Evolutionary conservation across 179 eudicot genomes (phyloP), one percentile per base, ranked within the genome.

Genomic region (Drosera spatulata): DNA sequence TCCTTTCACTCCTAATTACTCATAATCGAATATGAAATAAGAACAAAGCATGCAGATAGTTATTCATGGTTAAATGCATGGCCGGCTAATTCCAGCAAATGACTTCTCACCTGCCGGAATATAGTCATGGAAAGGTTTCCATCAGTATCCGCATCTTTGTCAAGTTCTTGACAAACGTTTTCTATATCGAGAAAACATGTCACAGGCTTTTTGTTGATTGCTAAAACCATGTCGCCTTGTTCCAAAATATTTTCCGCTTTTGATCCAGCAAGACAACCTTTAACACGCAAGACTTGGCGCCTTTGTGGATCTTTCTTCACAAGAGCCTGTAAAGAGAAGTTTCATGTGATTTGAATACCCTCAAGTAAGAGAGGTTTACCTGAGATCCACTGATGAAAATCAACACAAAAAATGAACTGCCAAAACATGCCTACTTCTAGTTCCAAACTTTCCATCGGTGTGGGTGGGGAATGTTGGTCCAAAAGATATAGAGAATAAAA

Each of bases 241-340:
- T 91, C 96, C 71, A 91, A 74, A 62, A 79, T 62, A 60, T 82
- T 85, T 57, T 79, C 95, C 65, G 96, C 96, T 65, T 72, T 88
- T 66, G 98, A 91, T 61, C 96, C 95, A 62, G 98, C 96, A 73
- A 91, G 78, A 79, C 98, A 91, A 67, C 96, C 95, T 79, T 91
- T 88, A 60, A 91, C 98, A 66, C 93, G 86, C 56, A 91, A 73
- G 53, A 91, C 98, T 77, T 91, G 98, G 44, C 96, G 87, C 78
- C 96, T 79, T 52, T 80, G 58, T 56, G 98, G 95, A 76, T 91
- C 98, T 72, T 86, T 88, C 74, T 79, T 88, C 55, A 84, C 91
- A 69, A 91, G 95, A 57, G 91, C 95, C 96, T 91, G 69, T 60
- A 75, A 60, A 12, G 57, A 55, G 45, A 9, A 69, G 53, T 45